Base-by-base conservation (phyloP, 1,284 basidiomycete species). In the Fistulinella staudtii region DNA sequence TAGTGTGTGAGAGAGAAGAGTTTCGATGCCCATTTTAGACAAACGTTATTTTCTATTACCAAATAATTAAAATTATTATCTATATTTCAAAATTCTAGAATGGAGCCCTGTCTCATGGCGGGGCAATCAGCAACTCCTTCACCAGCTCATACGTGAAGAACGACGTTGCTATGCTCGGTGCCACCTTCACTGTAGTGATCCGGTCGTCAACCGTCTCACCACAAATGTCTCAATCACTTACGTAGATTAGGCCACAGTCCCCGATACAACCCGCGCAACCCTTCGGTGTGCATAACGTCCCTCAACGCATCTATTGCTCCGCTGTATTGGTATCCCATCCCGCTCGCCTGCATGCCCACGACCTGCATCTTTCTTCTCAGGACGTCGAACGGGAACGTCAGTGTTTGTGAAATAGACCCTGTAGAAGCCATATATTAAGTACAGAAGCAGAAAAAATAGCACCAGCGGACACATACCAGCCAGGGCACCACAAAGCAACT, bases 341-440 rank as follows among this genome's bases (percentile, higher is more conserved):
- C 69, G 45, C 77, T 74, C 31, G 74, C 72, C 50, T 76, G 68
- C 84, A 97, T 86, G 1, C 94, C 95, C 2, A 85, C 82, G 45
- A 95, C 90, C 65, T 99, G 95, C 87, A 99, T 93, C 69, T 96
- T 93, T 39, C 95, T 75, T 33, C 95, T 76, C 42, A 98, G 68
- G 1, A 98, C 92, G 64, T 99, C 95, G 58, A 97, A 89, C 1
- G 95, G 95, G 63, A 96, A 97, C 7, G 95, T 98, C 56, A 97
- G 68, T 27, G 93, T 92, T 65, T 98, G 91, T 23, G 89, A 92
- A 55, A 96, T 86, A 17, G 84, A 80, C 20, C 88, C 86, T 81
- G 60, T 17, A 17, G 17, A 33, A 24, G 17, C 43, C 29, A 17
- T 18, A 42, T 31, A 41, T 45, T 55, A 30, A 56, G 40, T 34